Conservation (phyloP, 495 filamentous ascomycete genomes). For the Trichocladium antarcticum region DNA sequence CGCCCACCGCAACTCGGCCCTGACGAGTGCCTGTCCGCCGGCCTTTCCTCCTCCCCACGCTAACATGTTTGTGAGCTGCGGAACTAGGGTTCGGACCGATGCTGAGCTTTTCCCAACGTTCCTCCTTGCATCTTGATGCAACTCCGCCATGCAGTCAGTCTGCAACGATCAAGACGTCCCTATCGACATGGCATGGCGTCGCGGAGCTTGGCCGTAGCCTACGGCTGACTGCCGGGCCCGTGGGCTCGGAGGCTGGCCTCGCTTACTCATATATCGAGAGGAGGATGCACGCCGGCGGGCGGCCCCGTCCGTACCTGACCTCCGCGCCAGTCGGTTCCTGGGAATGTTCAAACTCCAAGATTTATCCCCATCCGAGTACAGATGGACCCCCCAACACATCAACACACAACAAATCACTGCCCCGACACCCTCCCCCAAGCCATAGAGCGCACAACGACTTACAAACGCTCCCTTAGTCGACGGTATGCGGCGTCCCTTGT, state of each 20-base stretch:
- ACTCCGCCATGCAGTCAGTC: not conserved
- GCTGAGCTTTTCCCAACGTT: not conserved
- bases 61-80: not conserved
- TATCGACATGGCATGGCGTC: no score
- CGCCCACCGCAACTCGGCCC: not conserved
- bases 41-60: not conserved
- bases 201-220: no score
- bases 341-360: not conserved
- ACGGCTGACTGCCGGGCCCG: not conserved
- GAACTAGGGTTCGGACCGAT: slow-evolving; percentile 9
- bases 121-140: slow-evolving; percentile 3
- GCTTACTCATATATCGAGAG: not conserved
- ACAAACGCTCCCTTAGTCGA: slow-evolving; percentile 45
- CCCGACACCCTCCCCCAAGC: slow-evolving; percentile 20
- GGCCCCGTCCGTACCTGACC: slow-evolving; percentile 2
- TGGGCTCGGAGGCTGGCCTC: not conserved
- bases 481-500: slow-evolving; percentile 41
- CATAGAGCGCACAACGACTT: slow-evolving; percentile 30
- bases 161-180: not conserved
- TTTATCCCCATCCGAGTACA: not conserved
- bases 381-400: no score
- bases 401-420: no score
- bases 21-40: not conserved
- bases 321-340: slow-evolving; percentile 23
- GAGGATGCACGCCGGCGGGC: not conserved